A percentile compares a stretch with the other conserved stretches of the same genome.
phyloP scores from a whole-genome alignment of 495 filamentous ascomycete species.

The Elasticomyces elasticus region DNA sequence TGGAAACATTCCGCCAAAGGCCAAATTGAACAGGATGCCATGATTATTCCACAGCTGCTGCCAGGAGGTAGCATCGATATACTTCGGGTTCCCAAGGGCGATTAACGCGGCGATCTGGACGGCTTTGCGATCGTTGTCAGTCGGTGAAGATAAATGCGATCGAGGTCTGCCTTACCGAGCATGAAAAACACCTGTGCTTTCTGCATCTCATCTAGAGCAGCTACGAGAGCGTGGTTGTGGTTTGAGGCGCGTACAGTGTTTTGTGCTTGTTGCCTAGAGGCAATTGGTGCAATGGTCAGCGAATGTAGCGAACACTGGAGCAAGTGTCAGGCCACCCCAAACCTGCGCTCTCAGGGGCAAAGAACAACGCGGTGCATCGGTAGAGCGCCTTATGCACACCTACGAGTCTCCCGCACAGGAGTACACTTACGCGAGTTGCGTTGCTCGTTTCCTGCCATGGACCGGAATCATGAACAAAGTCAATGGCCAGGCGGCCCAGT shows the following conservation, averaged over 20 bases:
- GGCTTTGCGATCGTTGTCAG: no score
- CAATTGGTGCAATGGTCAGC: no score
- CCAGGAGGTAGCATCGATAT: slow-evolving; percentile 1
- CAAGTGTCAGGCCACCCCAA: no score
- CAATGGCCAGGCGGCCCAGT: slow-evolving; percentile 1
- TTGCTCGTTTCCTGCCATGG: not conserved
- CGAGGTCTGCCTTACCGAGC: no score
- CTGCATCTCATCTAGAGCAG: slow-evolving; percentile 2
- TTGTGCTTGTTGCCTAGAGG: not conserved
- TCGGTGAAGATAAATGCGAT: no score
- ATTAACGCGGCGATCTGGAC: slow-evolving; percentile 5
- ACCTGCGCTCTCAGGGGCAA: no score
- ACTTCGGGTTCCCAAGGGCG: slow-evolving; percentile 2
- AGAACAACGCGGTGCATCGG: no score
- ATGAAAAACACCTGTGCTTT: slow-evolving; percentile 12
- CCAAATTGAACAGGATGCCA: slow-evolving; percentile 6
- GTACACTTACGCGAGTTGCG: not conserved
- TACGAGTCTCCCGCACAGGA: no score
- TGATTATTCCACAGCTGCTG: slow-evolving; percentile 9
- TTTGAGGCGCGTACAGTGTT: not conserved
- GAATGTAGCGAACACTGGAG: no score
- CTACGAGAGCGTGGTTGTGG: not conserved
- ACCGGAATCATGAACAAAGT: not conserved
- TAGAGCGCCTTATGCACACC: no score
- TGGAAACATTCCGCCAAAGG: not conserved